Evolutionary conservation across 2,329 filamentous ascomycete genomes (phyloP).

Genomic region (Ceratocystis eucalypticola): DNA sequence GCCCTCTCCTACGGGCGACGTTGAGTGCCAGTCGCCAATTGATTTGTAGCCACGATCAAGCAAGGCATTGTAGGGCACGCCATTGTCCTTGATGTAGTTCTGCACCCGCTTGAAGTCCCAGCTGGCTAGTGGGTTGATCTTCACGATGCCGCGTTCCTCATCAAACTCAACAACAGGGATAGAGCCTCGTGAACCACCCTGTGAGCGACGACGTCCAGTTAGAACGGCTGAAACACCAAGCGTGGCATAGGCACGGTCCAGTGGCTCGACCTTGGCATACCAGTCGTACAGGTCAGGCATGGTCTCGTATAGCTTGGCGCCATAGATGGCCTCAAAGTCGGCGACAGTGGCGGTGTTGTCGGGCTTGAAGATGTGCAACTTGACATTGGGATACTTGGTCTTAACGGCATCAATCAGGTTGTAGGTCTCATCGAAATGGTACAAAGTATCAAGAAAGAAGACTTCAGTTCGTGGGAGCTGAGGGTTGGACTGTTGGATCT

Average conservation of each 20-base stretch:
- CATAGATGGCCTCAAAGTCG: conserved; percentile 73
- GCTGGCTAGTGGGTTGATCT: conserved; percentile 93
- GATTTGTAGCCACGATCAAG: conserved; percentile 96
- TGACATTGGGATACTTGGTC: conserved; percentile 61
- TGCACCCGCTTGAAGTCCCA: conserved; percentile 88
- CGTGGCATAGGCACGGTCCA: conserved; percentile 77
- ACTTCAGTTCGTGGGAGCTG: conserved; percentile 47
- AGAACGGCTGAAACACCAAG: conserved; percentile 80
- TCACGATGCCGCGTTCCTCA: conserved; percentile 74
- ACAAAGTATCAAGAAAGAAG: conserved; percentile 73
- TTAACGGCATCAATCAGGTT: conserved; percentile 61
- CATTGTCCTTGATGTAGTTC: conserved; percentile 69
- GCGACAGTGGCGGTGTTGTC: conserved; percentile 55
- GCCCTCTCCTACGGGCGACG: conserved; percentile 71
- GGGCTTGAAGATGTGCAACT: conserved; percentile 82
- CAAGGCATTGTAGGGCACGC: conserved; percentile 86
- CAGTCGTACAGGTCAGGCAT: conserved; percentile 90
- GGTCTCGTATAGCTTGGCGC: conserved; percentile 68
- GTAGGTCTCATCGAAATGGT: conserved; percentile 69
- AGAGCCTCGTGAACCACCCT: conserved; percentile 82
- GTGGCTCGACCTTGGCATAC: conserved; percentile 93
- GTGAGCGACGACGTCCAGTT: conserved; percentile 79
- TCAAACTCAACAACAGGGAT: conserved; percentile 88
- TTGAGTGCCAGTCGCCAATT: conserved; percentile 96
- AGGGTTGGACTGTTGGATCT: conserved; percentile 51